Base-by-base conservation (phyloP, 306 rosid species). In the Benincasa hispida region DNA sequence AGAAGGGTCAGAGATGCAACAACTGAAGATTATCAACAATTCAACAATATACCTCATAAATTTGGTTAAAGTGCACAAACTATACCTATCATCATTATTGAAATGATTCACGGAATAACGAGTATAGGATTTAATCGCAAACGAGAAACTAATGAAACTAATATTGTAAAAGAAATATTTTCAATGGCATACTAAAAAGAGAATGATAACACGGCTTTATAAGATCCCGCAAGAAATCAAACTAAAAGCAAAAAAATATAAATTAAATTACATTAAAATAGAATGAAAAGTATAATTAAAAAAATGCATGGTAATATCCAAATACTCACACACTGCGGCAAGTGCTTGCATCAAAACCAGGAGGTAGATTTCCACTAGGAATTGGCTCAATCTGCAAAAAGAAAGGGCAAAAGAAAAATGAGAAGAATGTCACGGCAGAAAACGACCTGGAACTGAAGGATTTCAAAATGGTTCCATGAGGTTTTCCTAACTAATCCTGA, bases 311-410 rank as follows among this genome's bases (percentile, higher is more conserved):
- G 70, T 85, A 87, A 63, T 47, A 81, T 80, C 91, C 79, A 91
- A 83, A 88, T 87, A 91, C 98, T 93, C 97, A 93, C 98, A 93
- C 98, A 91, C 98, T 91, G 97, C 98, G 98, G 97, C 98, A 93
- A 88, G 97, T 88, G 82, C 98, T 93, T 83, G 98, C 97, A 91
- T 93, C 98, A 91, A 93, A 93, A 91, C 98, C 98, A 83, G 98
- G 98, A 87, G 98, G 98, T 87, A 93, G 88, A 88, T 93, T 93
- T 91, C 98, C 98, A 87, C 98, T 91, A 82, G 98, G 96, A 81
- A 91, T 89, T 86, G 98, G 98, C 89, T 93, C 98, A 84, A 93
- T 93, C 98, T 93, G 98, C 97, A 93, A 93, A 91, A 88, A 76
- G 80, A 89, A 91, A 67, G 87, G 30, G 85, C 77, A 81, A 84